These are phyloP conservation scores for Seiridium cupressi DNA, from an alignment of 2,329 filamentous ascomycete genomes.

Conservation along the genomic window DNA sequence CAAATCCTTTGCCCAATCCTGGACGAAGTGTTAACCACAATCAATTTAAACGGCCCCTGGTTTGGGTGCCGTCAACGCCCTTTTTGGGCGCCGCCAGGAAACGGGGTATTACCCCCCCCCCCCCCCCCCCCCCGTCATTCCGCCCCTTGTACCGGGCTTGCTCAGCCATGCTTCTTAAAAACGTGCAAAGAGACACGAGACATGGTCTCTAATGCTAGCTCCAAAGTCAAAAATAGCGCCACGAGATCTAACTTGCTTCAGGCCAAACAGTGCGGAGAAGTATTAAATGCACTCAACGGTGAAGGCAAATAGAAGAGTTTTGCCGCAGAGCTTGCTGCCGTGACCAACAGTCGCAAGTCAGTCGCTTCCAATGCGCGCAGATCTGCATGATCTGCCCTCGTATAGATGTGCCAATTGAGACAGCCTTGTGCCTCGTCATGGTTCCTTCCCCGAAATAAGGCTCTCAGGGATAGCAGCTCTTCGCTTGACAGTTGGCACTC, in stretches of 20 bases:
- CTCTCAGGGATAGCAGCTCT: conserved; percentile 3
- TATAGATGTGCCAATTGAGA: background rate
- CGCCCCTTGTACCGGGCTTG: background rate
- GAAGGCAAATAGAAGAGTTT: too few species aligned
- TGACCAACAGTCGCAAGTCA: background rate
- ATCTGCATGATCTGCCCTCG: background rate
- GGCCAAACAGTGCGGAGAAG: too few species aligned
- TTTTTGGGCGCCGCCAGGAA: too few species aligned
- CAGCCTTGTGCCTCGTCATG: conserved; percentile 4
- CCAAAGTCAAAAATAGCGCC: conserved; percentile 8
- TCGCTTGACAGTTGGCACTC: conserved; percentile 5
- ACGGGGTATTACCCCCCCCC: too few species aligned
- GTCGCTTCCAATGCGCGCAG: background rate
- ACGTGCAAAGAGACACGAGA: background rate
- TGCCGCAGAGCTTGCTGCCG: background rate
- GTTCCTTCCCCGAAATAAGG: conserved; percentile 6
- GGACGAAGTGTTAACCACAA: too few species aligned
- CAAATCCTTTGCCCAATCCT: too few species aligned
- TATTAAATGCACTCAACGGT: too few species aligned
- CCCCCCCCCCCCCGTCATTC: background rate
- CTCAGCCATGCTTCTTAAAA: conserved; percentile 2
- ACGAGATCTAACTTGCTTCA: background rate
- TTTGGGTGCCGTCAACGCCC: too few species aligned
- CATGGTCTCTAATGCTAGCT: conserved; percentile 4
- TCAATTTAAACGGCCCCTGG: too few species aligned